Evolutionary conservation across 2,329 filamentous ascomycete species (phyloP).

Genomic region (Neonectria magnoliae): DNA sequence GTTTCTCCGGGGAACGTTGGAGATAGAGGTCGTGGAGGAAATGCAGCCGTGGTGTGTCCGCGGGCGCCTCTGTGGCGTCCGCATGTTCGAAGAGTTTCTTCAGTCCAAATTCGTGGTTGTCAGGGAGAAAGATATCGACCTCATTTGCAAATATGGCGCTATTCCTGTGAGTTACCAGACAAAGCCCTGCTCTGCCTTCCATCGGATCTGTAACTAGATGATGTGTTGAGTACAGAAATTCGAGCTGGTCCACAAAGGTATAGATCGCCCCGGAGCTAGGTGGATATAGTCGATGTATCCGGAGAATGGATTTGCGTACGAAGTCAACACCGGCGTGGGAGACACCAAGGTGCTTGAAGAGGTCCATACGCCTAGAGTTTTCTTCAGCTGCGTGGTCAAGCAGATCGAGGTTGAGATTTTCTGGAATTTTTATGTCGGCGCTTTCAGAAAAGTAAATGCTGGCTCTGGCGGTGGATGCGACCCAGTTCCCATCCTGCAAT

Average conservation of each 20-base stretch:
- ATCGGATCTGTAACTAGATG: not conserved
- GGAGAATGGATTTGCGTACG: not conserved
- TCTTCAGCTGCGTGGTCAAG: not conserved
- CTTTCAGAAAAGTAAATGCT: slow-evolving; percentile 2
- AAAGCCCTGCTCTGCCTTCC: not conserved
- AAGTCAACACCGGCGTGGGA: not conserved
- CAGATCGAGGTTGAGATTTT: not conserved
- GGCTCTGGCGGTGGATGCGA: not conserved
- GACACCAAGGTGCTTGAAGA: not conserved
- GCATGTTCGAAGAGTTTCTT: not conserved
- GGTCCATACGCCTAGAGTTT: not conserved
- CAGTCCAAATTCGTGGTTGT: not conserved
- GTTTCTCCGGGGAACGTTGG: not conserved
- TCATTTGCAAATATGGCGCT: too few relatives aligned
- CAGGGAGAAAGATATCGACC: not conserved
- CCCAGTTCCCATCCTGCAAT: not conserved
- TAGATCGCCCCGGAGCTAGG: not conserved
- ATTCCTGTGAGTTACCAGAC: not conserved
- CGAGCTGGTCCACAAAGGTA: not conserved
- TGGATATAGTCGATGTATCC: not conserved
- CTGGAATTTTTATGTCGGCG: not conserved
- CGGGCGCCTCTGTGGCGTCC: not conserved
- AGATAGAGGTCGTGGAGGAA: not conserved
- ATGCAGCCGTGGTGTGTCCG: not conserved
- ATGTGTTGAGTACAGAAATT: not conserved